Base-by-base conservation (phyloP, 768 basidiomycete genomes). In the Tubosaeta sp. region DNA sequence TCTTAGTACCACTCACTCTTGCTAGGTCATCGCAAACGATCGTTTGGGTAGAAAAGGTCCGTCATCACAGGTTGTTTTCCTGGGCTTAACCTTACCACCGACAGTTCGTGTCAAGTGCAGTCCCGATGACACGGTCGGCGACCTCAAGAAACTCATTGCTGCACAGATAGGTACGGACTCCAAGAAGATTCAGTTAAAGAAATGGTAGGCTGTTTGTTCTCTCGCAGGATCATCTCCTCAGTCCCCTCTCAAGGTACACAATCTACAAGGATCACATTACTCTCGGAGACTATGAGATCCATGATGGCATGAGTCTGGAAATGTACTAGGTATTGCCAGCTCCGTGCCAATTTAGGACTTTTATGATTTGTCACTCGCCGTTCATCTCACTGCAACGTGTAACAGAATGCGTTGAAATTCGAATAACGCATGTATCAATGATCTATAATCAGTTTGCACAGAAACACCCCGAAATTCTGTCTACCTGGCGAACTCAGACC, bases 181-280 rank as follows among this genome's bases (percentile, higher is more conserved):
- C 5, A 72, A 70, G 32, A 98, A 95, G 81, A 95, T 99, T 53
- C 81, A 85, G 64, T 74, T 99, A 48, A 98, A 97, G 86, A 97
- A 97, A 80, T 97, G 95, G 97, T 91, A 59, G 53, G 86, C 70
- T 9, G 4, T 49, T 16, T 17, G 11, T 42, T 9, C 31, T 29
- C n/a, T n/a, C 0, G 5, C 12, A 2, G 29, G 16, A 26, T 25
- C 41, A 6, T 45, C 16, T 3, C 42, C 52, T 50, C 33, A 33
- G 31, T n/a, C 26, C 25, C 25, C 33, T 17, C 8, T 17, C 11
- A 62, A 95, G 94, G 94, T 94, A 97, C 68, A 94, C 82, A 5
- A 87, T 83, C 42, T 99, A 85, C 77, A 98, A 98, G 72, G 95
- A 99, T 68, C 94, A 98, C 66, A 93, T 95, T 64, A 91, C 90